These are phyloP conservation scores for Chrysoporthe puriensis DNA, from an alignment of 2,329 filamentous ascomycete species.

Conservation along the genomic window DNA sequence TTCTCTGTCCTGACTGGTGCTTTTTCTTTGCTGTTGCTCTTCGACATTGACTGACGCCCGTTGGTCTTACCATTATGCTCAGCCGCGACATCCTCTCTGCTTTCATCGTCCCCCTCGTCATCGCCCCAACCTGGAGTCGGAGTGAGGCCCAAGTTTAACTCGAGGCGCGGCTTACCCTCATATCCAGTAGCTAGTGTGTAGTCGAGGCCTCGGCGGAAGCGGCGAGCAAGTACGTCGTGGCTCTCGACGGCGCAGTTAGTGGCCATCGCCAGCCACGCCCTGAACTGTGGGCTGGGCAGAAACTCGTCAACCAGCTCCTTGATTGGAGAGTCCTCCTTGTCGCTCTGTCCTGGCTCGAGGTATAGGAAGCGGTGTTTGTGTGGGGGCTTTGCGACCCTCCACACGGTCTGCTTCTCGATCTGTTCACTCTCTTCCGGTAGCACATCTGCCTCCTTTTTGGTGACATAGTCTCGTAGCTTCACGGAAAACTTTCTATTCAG, in stretches of 20 bases:
- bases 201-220: constrained; percentile 85
- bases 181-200: constrained; percentile 93
- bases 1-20: constrained; percentile 31
- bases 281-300: constrained; percentile 83
- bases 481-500: constrained; percentile 77
- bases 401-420: constrained; percentile 63
- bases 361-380: constrained; percentile 96
- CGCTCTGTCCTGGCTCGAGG: constrained; percentile 58
- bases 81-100: constrained; percentile 47
- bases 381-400: constrained; percentile 82
- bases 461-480: constrained; percentile 72
- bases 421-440: constrained; percentile 53
- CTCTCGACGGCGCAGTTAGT: constrained; percentile 76
- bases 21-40: constrained; percentile 40
- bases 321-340: constrained; percentile 60
- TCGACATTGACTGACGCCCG: constrained; percentile 38
- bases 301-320: constrained; percentile 80
- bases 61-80: constrained; percentile 41
- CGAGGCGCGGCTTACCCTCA: constrained; percentile 75
- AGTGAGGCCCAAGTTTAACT: constrained; percentile 86
- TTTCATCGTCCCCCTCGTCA: constrained; percentile 59
- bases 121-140: constrained; percentile 85
- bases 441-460: constrained; percentile 60
- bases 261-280: constrained; percentile 83
- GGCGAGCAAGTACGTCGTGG: constrained; percentile 78